phyloP scores from a whole-genome alignment of 192 early-diverging fungal genomes.

The Blastocladiella britannica region DNA sequence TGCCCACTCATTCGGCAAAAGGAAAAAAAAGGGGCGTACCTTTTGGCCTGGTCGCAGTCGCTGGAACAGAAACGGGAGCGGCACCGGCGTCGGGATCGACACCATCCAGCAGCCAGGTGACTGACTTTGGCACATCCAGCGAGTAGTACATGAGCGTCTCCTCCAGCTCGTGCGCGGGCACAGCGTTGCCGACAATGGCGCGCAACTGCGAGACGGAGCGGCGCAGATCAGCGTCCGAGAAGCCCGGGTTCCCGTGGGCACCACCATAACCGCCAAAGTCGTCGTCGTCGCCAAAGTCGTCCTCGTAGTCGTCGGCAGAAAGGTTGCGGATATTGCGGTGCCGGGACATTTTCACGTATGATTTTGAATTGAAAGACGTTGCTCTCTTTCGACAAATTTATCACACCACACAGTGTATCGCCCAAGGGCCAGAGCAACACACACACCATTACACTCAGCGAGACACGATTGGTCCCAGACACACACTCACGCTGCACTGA shows the following conservation, averaged over 20 bases:
- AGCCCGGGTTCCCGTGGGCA: too few species aligned
- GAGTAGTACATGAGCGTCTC: neutral
- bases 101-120: neutral
- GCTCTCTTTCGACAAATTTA: too few species aligned
- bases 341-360: too few species aligned
- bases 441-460: too few species aligned
- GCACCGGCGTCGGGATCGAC: neutral
- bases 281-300: conserved; percentile 1
- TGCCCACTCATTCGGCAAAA: too few species aligned
- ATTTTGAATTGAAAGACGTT: too few species aligned
- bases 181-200: neutral
- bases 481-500: too few species aligned
- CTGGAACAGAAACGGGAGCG: too few species aligned
- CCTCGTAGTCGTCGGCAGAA: neutral
- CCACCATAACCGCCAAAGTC: too few species aligned
- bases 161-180: neutral
- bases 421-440: too few species aligned
- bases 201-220: neutral
- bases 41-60: neutral
- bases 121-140: neutral
- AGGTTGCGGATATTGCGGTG: neutral
- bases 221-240: neutral
- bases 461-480: too few species aligned
- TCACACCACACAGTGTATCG: too few species aligned
- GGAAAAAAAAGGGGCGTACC: neutral